Evolutionary conservation across 2,329 filamentous ascomycete genomes (phyloP).

Genomic region (Microdochium nivale): DNA sequence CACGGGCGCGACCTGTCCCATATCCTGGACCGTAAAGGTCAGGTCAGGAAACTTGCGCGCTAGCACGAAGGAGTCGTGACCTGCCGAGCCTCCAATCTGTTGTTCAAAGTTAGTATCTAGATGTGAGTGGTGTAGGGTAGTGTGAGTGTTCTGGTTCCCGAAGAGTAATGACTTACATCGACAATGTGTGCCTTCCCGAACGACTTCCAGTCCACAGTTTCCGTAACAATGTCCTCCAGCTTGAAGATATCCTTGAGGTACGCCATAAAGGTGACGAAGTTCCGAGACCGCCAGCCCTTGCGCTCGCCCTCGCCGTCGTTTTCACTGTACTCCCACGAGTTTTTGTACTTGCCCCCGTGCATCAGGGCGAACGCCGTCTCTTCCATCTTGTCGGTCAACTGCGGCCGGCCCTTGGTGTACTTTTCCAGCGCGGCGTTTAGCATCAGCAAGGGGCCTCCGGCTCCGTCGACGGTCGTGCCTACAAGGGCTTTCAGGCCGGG

Average conservation of each 20-base stretch:
- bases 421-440: slow-evolving; percentile 22
- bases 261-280: slow-evolving; percentile 30
- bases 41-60: slow-evolving; percentile 31
- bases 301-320: slow-evolving; percentile 28
- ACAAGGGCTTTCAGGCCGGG: slow-evolving; percentile 25
- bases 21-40: slow-evolving; percentile 34
- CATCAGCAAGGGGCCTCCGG: slow-evolving; percentile 25
- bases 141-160: no score
- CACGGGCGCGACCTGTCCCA: slow-evolving; percentile 24
- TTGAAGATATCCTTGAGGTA: slow-evolving; percentile 30
- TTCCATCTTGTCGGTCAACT: slow-evolving; percentile 21
- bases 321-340: slow-evolving; percentile 30
- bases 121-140: no score
- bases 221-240: slow-evolving; percentile 22
- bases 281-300: slow-evolving; percentile 27
- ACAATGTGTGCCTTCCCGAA: slow-evolving; percentile 26
- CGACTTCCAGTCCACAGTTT: slow-evolving; percentile 25
- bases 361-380: slow-evolving; percentile 27
- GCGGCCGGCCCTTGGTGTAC: slow-evolving; percentile 19
- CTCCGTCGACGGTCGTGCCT: slow-evolving; percentile 26
- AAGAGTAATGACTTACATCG: slow-evolving; percentile 29
- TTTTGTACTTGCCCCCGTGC: slow-evolving; percentile 19
- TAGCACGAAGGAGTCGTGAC: slow-evolving; percentile 30
- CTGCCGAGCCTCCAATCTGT: slow-evolving; percentile 32
- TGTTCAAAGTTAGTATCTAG: no score